Evolutionary conservation across 257 asterid species (phyloP).

Genomic region (Dorcoceras hygrometricum): DNA sequence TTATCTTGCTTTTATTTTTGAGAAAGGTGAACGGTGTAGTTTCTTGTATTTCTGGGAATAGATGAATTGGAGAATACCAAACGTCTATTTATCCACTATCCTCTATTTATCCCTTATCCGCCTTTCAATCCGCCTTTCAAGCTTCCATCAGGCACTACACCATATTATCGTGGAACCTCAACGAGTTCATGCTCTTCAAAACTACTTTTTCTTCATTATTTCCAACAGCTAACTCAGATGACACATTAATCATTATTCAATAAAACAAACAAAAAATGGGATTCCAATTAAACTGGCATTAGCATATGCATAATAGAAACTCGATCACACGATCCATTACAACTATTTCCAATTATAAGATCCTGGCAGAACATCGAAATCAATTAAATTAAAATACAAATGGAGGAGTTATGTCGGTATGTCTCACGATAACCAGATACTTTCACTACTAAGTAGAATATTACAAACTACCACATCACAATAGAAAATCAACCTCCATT

Average conservation of each 20-base stretch:
- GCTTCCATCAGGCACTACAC: too few relatives aligned
- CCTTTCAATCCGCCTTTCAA: too few relatives aligned
- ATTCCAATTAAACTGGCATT: not conserved
- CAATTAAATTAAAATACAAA: conserved; percentile 16
- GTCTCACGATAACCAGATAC: not conserved
- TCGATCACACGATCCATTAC: conserved; percentile 13
- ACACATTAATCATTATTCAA: not conserved
- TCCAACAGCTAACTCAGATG: not conserved
- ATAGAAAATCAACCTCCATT: not conserved
- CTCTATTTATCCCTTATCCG: too few relatives aligned
- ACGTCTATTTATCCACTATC: too few relatives aligned
- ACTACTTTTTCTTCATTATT: too few relatives aligned
- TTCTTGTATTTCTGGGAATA: too few relatives aligned
- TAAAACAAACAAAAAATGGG: not conserved
- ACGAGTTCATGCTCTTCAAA: not conserved
- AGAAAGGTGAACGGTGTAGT: too few relatives aligned
- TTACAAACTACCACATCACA: conserved; percentile 20
- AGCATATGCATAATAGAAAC: not conserved
- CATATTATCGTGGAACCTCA: not conserved
- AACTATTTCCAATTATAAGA: conserved; percentile 6
- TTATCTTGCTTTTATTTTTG: too few relatives aligned
- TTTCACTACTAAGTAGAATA: not conserved
- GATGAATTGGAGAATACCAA: too few relatives aligned
- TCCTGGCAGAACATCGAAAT: not conserved
- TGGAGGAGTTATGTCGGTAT: conserved; percentile 7